Evolutionary conservation across 192 early-diverging fungal species (phyloP).

Genomic region (Gryganskiella cystojenkinii): DNA sequence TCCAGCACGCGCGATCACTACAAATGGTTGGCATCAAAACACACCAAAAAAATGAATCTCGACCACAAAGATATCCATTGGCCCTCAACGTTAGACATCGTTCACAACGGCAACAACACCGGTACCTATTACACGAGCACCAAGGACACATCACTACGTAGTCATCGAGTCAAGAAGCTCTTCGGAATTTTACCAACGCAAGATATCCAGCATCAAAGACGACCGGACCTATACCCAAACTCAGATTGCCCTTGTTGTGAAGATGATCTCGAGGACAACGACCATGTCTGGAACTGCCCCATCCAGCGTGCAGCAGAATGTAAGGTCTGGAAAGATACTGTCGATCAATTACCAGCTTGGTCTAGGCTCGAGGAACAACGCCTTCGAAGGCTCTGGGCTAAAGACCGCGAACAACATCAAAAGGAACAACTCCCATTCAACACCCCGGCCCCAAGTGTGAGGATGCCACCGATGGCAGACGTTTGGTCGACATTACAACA

Average conservation of each 20-base stretch:
- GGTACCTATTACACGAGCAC: background rate
- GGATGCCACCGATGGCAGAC: no score
- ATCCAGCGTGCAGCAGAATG: background rate
- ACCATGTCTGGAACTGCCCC: constrained; percentile 2
- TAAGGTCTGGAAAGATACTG: background rate
- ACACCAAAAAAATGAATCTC: no score
- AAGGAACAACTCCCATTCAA: no score
- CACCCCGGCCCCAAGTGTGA: no score
- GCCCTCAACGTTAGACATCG: background rate
- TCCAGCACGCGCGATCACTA: no score
- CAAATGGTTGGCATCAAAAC: no score
- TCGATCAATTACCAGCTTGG: background rate
- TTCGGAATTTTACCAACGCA: constrained; percentile 1
- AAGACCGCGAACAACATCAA: no score
- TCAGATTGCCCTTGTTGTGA: background rate
- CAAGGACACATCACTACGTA: background rate
- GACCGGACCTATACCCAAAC: constrained; percentile 4
- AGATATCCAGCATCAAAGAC: constrained; percentile 4
- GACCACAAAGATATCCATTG: background rate
- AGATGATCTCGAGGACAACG: background rate
- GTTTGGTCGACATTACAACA: no score
- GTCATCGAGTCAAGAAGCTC: constrained; percentile 3
- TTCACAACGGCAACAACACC: background rate
- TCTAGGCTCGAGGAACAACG: no score
- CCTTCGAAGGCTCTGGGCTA: no score